Conservation (phyloP, 768 basidiomycete species). For the Agrocybe praecox region DNA sequence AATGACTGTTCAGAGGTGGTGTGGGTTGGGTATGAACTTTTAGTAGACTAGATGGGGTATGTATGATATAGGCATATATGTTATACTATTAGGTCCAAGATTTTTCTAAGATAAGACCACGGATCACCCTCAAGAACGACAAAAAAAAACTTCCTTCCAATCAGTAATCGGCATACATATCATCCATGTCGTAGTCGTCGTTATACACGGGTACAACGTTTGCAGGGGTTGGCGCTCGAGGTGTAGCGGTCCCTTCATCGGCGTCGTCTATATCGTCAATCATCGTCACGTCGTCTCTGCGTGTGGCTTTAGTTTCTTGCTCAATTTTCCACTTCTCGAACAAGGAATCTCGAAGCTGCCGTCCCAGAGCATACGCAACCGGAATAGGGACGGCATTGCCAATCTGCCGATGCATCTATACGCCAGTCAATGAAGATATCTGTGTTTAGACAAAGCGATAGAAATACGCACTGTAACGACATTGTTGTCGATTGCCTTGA, state of each 20-base stretch:
- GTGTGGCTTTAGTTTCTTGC: constrained; percentile 15
- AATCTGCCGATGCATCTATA: constrained; percentile 78
- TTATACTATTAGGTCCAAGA: too few relatives aligned
- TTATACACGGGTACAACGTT: not conserved
- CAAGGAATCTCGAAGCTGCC: constrained; percentile 54
- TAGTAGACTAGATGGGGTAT: constrained; percentile 29
- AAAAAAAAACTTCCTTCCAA: too few relatives aligned
- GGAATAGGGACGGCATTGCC: constrained; percentile 81
- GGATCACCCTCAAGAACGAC: too few relatives aligned
- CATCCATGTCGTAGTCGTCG: not conserved
- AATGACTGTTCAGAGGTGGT: constrained; percentile 79
- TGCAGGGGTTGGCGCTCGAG: constrained; percentile 5
- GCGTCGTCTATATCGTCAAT: constrained; percentile 27
- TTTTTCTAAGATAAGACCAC: too few relatives aligned
- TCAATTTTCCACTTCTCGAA: constrained; percentile 53
- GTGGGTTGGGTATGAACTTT: constrained; percentile 87
- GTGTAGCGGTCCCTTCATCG: not conserved
- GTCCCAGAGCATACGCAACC: constrained; percentile 63
- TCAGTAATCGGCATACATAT: constrained; percentile 9
- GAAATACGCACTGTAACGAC: constrained; percentile 58
- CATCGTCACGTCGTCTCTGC: constrained; percentile 28
- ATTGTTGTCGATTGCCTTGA: constrained; percentile 51
- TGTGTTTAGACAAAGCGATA: not conserved
- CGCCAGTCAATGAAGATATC: not conserved
- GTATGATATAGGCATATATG: not conserved